Evolutionary conservation across 352 stramenopile genomes (phyloP).

Genomic region (Globisporangium lucens): DNA sequence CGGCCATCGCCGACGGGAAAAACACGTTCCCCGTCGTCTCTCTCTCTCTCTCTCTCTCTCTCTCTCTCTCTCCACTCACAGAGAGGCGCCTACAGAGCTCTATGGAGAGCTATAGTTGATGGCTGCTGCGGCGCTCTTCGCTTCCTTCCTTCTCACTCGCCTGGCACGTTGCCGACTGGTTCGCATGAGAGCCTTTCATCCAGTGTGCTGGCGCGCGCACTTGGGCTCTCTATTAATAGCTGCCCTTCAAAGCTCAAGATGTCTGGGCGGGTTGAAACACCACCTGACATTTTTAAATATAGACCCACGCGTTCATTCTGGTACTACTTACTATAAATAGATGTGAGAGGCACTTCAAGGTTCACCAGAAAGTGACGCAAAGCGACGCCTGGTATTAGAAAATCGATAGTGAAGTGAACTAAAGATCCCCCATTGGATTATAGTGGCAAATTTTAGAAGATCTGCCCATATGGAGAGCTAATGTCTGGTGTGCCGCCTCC

Average conservation of each 20-base stretch:
- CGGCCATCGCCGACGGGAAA: constrained; percentile 4
- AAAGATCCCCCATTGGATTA: not conserved
- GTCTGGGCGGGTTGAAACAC: not conserved
- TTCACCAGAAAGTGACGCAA: not conserved
- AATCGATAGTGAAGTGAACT: not conserved
- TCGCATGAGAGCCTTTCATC: not conserved
- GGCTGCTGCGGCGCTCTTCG: not conserved
- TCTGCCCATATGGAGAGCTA: not conserved
- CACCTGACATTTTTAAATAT: not conserved
- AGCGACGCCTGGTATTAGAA: not conserved
- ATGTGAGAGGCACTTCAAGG: not conserved
- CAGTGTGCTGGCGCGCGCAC: not conserved
- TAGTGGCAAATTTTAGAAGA: not conserved
- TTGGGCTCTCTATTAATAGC: not conserved
- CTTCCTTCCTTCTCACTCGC: not conserved
- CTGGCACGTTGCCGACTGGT: constrained; percentile 5
- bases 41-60: no score
- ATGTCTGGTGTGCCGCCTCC: constrained; percentile 6
- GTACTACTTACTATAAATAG: not conserved
- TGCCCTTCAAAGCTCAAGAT: no score
- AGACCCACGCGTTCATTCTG: not conserved
- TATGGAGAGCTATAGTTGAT: not conserved
- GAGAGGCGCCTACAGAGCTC: no score
- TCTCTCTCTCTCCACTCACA: no score
- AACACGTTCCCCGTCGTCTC: constrained; percentile 19